Evolutionary conservation across 1,284 basidiomycete genomes (phyloP), one percentile per base, ranked within the genome.

Genomic region (Fomitopsis schrenkii): DNA sequence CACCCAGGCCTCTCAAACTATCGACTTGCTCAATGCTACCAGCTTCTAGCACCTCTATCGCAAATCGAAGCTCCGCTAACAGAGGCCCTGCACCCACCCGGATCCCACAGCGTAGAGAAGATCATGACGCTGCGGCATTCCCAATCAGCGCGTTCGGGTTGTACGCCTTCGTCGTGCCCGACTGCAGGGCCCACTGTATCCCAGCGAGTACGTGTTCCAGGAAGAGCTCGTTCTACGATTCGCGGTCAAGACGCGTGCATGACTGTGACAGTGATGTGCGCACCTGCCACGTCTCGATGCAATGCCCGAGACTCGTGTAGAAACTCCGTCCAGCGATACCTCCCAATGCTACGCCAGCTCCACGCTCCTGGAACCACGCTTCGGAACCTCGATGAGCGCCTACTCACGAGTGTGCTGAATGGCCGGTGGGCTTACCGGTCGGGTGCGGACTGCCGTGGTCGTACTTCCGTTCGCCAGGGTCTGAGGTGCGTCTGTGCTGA

Each of bases 341-440:
- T 14, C 75, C 76, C 17, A 70, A 72, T 62, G 81, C 72, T 5
- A 80, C 80, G 1, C 87, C 88, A 19, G 83, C 80, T 7, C 87
- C 86, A 10, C 79, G 81, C 63, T 88, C 85, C 69, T 93, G 90
- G 72, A 82, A 93, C 92, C 92, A 94, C 17, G 92, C 91, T 88
- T 4, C 28, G 15, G 28, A 33, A 28, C 22, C 14, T 9, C 9
- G 48, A 10, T 26, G 33, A 45, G 42, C 9, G 15, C 17, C 38
- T 42, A 15, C n/a, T 38, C 46, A 28, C 15, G 30, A 44, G 46
- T 48, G 10, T 40, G 17, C 33, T 36, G 22, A 33, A 48, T 9
- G 50, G 17, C 12, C 9, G 15, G 10, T 54, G 35, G 30, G 30
- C 30, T 59, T 64, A 84, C 85, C 84, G 42, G 82, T 79, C 4